Evolutionary conservation across 257 asterid species (phyloP).

Genomic region (Penstemon newberryi): DNA sequence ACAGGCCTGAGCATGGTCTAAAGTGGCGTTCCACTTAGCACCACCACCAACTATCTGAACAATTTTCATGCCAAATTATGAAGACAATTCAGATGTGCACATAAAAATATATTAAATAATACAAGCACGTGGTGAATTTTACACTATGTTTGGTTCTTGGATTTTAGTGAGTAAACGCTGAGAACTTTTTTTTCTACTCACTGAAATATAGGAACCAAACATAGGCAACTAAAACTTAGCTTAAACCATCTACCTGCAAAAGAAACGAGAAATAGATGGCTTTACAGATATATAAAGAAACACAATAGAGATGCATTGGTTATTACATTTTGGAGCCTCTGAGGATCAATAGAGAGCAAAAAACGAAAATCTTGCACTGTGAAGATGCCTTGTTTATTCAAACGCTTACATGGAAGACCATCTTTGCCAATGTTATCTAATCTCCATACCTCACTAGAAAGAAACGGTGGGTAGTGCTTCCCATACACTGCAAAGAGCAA

Average conservation of each 20-base stretch:
- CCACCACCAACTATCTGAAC: constrained; percentile 35
- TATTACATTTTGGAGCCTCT: constrained; percentile 33
- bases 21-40: constrained; percentile 33
- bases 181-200: no score
- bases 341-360: constrained; percentile 32
- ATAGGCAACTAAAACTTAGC: not conserved
- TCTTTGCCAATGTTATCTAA: constrained; percentile 27
- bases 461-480: constrained; percentile 33
- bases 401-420: constrained; percentile 23
- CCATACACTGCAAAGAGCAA: constrained; percentile 28
- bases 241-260: constrained; percentile 8
- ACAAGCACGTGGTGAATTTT: not conserved
- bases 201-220: not conserved
- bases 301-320: constrained; percentile 11
- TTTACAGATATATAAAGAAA: not conserved
- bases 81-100: not conserved
- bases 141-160: not conserved
- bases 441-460: constrained; percentile 35
- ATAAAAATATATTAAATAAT: not conserved
- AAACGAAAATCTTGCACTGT: constrained; percentile 43
- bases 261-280: not conserved
- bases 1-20: constrained; percentile 49
- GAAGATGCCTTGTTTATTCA: constrained; percentile 13
- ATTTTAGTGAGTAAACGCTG: no score
- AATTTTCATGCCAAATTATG: not conserved